Conservation (phyloP, 805 yeast species). For the Candida caryicola region DNA sequence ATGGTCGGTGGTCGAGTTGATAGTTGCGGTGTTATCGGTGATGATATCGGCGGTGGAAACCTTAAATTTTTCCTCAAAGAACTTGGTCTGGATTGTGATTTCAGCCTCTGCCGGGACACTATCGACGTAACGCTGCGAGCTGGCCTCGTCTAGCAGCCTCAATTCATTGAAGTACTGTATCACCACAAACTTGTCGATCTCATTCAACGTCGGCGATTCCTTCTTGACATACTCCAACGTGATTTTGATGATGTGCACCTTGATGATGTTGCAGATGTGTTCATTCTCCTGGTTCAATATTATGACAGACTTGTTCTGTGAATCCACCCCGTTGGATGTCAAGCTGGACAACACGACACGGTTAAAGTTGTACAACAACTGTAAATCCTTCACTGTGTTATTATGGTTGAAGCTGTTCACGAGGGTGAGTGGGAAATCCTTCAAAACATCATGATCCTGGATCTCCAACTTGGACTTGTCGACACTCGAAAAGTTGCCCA, state of each 20-base stretch:
- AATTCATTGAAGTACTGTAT: constrained; percentile 14
- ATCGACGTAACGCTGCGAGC: neutral
- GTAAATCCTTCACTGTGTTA: constrained; percentile 16
- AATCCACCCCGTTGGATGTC: constrained; percentile 3
- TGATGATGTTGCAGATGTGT: constrained; percentile 14
- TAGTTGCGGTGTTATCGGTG: constrained; percentile 11
- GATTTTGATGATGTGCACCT: constrained; percentile 18
- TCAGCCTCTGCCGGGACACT: constrained; percentile 16
- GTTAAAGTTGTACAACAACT: constrained; percentile 22
- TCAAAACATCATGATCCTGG: neutral
- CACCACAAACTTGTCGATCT: constrained; percentile 22
- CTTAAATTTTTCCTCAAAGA: constrained; percentile 32
- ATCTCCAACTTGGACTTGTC: neutral
- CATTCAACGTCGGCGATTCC: constrained; percentile 5
- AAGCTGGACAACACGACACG: constrained; percentile 17
- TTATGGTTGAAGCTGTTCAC: constrained; percentile 18
- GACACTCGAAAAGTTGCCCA: constrained; percentile 1
- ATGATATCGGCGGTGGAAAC: constrained; percentile 14
- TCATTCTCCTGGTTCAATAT: constrained; percentile 17
- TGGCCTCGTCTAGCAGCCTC: constrained; percentile 1
- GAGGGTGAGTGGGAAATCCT: neutral
- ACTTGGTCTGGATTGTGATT: constrained; percentile 27
- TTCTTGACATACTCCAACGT: constrained; percentile 11
- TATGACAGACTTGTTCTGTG: constrained; percentile 3
- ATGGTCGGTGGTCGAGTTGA: constrained; percentile 30